phyloP scores from a whole-genome alignment of 208 protist species.

The Angomonas deanei region DNA sequence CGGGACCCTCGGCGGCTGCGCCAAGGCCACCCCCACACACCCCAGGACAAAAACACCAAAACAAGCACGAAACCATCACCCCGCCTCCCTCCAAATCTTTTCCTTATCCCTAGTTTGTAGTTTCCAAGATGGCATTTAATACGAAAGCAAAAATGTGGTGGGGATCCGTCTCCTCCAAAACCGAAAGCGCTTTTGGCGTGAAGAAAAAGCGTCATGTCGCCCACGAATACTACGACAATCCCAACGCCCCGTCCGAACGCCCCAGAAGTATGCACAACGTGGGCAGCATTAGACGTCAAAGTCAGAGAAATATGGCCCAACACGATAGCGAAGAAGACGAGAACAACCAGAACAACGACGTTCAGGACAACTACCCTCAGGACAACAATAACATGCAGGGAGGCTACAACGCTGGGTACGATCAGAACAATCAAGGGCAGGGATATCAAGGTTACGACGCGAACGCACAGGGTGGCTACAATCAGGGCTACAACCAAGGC shows the following conservation, averaged over 20 bases:
- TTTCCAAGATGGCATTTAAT: constrained; percentile 37
- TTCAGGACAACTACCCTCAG: constrained; percentile 1
- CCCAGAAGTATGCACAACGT: constrained; percentile 44
- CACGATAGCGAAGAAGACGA: neutral
- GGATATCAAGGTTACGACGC: too few species aligned
- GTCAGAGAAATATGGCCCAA: neutral
- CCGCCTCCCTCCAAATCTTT: neutral
- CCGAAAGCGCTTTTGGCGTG: constrained; percentile 51
- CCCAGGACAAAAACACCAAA: constrained; percentile 1
- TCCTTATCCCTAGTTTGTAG: neutral
- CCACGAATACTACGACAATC: constrained; percentile 59
- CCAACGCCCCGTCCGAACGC: constrained; percentile 24
- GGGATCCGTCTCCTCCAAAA: constrained; percentile 45
- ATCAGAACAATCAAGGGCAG: neutral
- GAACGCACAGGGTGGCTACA: too few species aligned
- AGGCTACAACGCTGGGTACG: constrained; percentile 10
- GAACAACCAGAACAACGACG: constrained; percentile 3
- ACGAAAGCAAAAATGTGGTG: constrained; percentile 67
- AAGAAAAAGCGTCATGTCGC: constrained; percentile 49
- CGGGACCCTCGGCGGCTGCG: neutral
- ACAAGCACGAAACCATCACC: constrained; percentile 4
- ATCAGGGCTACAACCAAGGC: too few species aligned
- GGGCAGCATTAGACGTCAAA: constrained; percentile 24
- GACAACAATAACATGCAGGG: constrained; percentile 12
- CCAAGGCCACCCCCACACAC: neutral